Evolutionary conservation across 805 yeast genomes (phyloP).

Genomic region (Dipodascus geniculatus): DNA sequence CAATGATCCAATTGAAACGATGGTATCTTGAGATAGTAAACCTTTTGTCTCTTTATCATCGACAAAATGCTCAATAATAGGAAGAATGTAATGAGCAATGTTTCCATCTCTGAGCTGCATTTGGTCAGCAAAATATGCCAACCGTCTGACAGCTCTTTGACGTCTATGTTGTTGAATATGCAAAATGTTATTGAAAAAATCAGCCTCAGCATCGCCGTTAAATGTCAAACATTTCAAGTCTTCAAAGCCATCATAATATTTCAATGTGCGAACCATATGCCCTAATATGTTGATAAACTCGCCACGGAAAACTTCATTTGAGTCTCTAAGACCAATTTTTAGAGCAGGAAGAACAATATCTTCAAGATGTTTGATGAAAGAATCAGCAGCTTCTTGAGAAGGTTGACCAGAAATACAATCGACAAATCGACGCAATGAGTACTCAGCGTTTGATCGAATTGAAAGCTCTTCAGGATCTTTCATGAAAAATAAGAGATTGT

Average conservation of each 20-base stretch:
- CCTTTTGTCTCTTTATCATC: slow-evolving; percentile 31
- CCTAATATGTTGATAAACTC: slow-evolving; percentile 60
- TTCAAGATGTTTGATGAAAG: slow-evolving; percentile 34
- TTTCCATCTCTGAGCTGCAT: slow-evolving; percentile 37
- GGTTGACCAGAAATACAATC: slow-evolving; percentile 37
- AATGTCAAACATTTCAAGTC: slow-evolving; percentile 56
- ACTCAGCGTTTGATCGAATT: slow-evolving; percentile 65
- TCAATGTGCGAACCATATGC: slow-evolving; percentile 42
- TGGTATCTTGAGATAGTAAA: slow-evolving; percentile 33
- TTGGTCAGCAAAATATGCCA: slow-evolving; percentile 36
- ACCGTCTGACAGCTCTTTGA: slow-evolving; percentile 65
- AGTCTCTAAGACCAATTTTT: slow-evolving; percentile 51
- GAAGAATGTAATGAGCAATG: slow-evolving; percentile 71
- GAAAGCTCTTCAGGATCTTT: slow-evolving; percentile 72
- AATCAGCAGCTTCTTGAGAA: slow-evolving; percentile 22
- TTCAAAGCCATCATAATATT: slow-evolving; percentile 35
- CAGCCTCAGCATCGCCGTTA: slow-evolving; percentile 70
- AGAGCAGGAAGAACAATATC: slow-evolving; percentile 51
- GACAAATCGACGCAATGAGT: slow-evolving; percentile 48
- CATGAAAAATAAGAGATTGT: slow-evolving; percentile 56
- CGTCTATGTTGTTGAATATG: slow-evolving; percentile 83
- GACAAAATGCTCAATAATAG: slow-evolving; percentile 75
- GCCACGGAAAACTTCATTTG: slow-evolving; percentile 50
- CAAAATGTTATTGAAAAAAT: slow-evolving; percentile 62
- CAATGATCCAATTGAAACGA: slow-evolving; percentile 48